Conservation (phyloP, 768 basidiomycete species). For the Arthromyces matolae region DNA sequence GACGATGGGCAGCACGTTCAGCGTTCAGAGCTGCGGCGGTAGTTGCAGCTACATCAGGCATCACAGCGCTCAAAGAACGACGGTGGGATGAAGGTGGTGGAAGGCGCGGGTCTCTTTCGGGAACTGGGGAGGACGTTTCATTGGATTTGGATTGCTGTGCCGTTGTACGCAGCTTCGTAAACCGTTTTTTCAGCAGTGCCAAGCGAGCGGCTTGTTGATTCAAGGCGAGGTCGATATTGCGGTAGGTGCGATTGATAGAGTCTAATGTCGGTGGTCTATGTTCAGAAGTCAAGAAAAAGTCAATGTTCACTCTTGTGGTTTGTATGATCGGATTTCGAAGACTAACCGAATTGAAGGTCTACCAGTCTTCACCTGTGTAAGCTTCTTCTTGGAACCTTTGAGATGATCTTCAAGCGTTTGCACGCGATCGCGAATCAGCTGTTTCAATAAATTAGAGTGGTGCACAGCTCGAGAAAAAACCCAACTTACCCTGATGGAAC, state of each 20-base stretch:
- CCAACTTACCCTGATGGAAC: conserved; percentile 60
- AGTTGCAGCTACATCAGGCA: conserved; percentile 64
- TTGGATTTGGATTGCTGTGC: neutral
- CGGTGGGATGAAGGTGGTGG: conserved; percentile 35
- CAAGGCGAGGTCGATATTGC: conserved; percentile 77
- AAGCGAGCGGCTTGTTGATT: conserved; percentile 58
- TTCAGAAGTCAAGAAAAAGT: conserved; percentile 5
- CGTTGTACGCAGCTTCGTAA: conserved; percentile 47
- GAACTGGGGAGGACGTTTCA: conserved; percentile 11
- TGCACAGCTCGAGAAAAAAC: neutral
- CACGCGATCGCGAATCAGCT: conserved; percentile 71
- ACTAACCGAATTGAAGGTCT: conserved; percentile 61
- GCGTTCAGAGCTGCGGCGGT: conserved; percentile 82
- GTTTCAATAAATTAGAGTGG: conserved; percentile 2
- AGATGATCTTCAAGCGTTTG: conserved; percentile 79
- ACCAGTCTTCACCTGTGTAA: conserved; percentile 58
- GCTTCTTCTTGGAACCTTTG: conserved; percentile 62
- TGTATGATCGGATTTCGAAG: neutral
- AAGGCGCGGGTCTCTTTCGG: conserved; percentile 39
- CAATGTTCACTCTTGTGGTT: no score
- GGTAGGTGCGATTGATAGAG: conserved; percentile 77
- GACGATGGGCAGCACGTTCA: conserved; percentile 65
- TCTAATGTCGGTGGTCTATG: conserved; percentile 80
- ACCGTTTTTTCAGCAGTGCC: conserved; percentile 44
- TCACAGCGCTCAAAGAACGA: conserved; percentile 38